phyloP scores from a whole-genome alignment of 2,329 filamentous ascomycete genomes.

The Apiospora aurea region DNA sequence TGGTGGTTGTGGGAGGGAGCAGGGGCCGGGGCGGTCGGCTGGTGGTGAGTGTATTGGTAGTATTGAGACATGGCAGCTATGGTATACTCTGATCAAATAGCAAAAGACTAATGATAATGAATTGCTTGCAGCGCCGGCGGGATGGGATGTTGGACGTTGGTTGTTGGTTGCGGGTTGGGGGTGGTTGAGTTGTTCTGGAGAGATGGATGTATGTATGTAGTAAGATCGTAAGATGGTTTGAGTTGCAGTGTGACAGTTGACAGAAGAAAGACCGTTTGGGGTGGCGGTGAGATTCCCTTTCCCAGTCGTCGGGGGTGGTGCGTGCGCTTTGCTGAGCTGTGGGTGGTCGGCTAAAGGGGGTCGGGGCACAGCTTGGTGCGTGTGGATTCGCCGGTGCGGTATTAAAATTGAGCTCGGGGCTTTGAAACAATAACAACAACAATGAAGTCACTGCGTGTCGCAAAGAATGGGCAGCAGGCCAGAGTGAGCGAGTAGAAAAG shows the following conservation, averaged over 20 bases:
- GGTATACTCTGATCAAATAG: conserved; percentile 9
- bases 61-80: conserved; percentile 63
- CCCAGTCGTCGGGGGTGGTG: background rate
- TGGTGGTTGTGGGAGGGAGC: conserved; percentile 77
- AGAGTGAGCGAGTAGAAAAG: conserved; percentile 1
- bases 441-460: conserved; percentile 20
- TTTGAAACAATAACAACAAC: conserved; percentile 24
- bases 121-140: conserved; percentile 14
- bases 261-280: conserved; percentile 13
- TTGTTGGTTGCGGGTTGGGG: conserved; percentile 16
- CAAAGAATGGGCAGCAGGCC: background rate
- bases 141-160: background rate
- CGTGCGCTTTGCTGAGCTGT: conserved; percentile 12
- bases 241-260: conserved; percentile 21
- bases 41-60: conserved; percentile 63
- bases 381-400: conserved; percentile 24
- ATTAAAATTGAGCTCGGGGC: conserved; percentile 21
- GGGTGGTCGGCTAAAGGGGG: conserved; percentile 22
- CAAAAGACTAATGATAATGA: background rate
- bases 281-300: conserved; percentile 23
- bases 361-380: conserved; percentile 10
- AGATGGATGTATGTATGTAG: background rate
- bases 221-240: conserved; percentile 20
- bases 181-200: background rate
- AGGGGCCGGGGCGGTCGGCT: conserved; percentile 62